Evolutionary conservation across 2,329 filamentous ascomycete genomes (phyloP), one percentile per base, ranked within the genome.

Genomic region (Aspergillus fijiensis): DNA sequence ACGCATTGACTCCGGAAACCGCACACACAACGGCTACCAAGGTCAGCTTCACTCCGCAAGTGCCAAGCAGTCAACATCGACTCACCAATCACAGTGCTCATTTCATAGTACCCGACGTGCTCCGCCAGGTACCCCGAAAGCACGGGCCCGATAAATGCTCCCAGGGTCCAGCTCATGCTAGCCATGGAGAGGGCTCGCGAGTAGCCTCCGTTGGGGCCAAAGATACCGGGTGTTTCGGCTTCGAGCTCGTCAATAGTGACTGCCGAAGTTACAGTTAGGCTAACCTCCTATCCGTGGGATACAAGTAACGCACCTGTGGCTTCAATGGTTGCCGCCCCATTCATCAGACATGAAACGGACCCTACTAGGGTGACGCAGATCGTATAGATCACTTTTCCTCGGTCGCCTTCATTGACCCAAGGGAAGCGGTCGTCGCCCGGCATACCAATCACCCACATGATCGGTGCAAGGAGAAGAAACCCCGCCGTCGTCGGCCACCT

Each of bases 321-420:
- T 57, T 74, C 72, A 21, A 72, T 64, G 10, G 65, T 67, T 3
- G 68, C 71, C 19, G 68, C 65, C 1, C 71, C 71, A 49, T 71
- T 69, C 27, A 71, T 57, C 11, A 72, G 50, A 49, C 65, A 67
- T 2, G 65, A 69, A 6, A 66, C 58, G 11, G 68, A 51, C 1
- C 72, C 71, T n/a, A 67, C 63, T 3, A 60, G 51, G 1, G 63
- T 56, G 7, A 72, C 45, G 4, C 63, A 57, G 4, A 58, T 50
- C 0, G 61, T 60, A 39, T 72, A 75, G 19, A 72, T 63, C 7
- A 67, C 51, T 16, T 64, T 61, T 3, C 66, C 70, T 2, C 56
- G 51, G 2, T 63, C 39, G 4, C 63, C 65, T 11, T 49, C 12
- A 19, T 64, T 68, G 0, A 64, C 65, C 69, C 68, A 73, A 1